phyloP scores from a whole-genome alignment of 257 asterid genomes.

The Gentiana dahurica region DNA sequence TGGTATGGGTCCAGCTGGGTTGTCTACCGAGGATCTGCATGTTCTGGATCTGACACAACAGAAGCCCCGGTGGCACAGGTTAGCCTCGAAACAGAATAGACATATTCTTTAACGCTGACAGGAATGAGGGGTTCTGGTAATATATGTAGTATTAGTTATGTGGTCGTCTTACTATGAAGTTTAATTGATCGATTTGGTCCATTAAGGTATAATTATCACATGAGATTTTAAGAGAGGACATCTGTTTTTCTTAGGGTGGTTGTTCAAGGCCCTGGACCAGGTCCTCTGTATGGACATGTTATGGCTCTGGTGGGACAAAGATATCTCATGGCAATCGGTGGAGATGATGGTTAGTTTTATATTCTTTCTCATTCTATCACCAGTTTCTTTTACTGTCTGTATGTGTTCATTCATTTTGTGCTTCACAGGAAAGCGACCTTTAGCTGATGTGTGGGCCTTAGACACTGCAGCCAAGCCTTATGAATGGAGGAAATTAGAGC shows the following conservation, averaged over 20 bases:
- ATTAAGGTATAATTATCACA: background rate
- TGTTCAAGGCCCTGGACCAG: constrained; percentile 99
- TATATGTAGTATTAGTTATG: too few species aligned
- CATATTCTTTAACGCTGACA: background rate
- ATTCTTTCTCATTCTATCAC: constrained; percentile 5
- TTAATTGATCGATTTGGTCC: background rate
- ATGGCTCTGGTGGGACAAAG: constrained; percentile 99
- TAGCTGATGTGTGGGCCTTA: constrained; percentile 99
- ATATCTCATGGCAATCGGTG: constrained; percentile 99
- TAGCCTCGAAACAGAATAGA: constrained; percentile 12
- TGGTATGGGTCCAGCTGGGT: constrained; percentile 99
- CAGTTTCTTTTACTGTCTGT: constrained; percentile 6
- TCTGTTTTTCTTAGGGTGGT: constrained; percentile 54
- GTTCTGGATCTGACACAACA: constrained; percentile 94
- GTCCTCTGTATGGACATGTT: constrained; percentile 98
- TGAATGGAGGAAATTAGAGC: constrained; percentile 99
- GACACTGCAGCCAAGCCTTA: constrained; percentile 99
- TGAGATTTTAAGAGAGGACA: background rate
- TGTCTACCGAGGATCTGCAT: constrained; percentile 98
- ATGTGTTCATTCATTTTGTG: constrained; percentile 16
- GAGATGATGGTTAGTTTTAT: constrained; percentile 84
- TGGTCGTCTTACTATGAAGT: background rate
- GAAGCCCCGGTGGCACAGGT: constrained; percentile 98
- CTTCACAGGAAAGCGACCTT: constrained; percentile 80
- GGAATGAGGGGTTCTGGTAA: background rate